These are phyloP conservation scores for Cyberlindnera americana DNA, from an alignment of 805 yeast species.

Conservation along the genomic window DNA sequence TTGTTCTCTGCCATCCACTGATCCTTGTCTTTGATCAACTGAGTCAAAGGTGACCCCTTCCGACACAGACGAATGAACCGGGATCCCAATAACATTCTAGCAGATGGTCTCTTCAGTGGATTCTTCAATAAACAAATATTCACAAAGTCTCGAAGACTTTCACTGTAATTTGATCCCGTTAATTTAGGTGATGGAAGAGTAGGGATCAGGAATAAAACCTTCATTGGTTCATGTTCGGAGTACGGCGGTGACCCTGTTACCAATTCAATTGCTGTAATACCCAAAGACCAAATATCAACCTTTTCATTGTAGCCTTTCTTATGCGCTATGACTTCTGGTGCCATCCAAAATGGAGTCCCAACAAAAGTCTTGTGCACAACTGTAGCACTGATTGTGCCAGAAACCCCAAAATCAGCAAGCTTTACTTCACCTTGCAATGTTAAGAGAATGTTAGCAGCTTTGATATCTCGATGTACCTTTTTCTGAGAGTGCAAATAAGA, in stretches of 20 bases:
- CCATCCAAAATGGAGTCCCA: constrained; percentile 99
- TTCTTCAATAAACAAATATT: constrained; percentile 62
- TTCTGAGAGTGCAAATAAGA: constrained; percentile 69
- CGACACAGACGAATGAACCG: constrained; percentile 44
- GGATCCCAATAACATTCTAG: constrained; percentile 49
- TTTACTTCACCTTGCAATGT: constrained; percentile 69
- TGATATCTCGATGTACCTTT: constrained; percentile 86
- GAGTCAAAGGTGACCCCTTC: constrained; percentile 30
- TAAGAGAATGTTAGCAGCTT: constrained; percentile 82
- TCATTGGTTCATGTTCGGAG: constrained; percentile 69
- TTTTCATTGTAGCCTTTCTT: constrained; percentile 69
- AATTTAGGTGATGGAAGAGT: constrained; percentile 58
- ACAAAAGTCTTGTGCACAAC: constrained; percentile 72
- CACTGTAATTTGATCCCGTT: constrained; percentile 40
- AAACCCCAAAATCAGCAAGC: constrained; percentile 91
- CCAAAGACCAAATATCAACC: constrained; percentile 95
- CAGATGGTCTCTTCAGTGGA: constrained; percentile 63
- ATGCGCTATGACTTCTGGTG: constrained; percentile 84
- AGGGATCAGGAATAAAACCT: constrained; percentile 70
- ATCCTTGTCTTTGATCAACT: constrained; percentile 39
- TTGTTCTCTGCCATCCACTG: constrained; percentile 32
- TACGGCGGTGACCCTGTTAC: constrained; percentile 81
- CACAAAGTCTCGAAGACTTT: constrained; percentile 51
- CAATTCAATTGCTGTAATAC: constrained; percentile 87
- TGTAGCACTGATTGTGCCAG: constrained; percentile 72